phyloP scores from a whole-genome alignment of 805 yeast genomes.

The Schwanniomyces pseudopolymorphus region DNA sequence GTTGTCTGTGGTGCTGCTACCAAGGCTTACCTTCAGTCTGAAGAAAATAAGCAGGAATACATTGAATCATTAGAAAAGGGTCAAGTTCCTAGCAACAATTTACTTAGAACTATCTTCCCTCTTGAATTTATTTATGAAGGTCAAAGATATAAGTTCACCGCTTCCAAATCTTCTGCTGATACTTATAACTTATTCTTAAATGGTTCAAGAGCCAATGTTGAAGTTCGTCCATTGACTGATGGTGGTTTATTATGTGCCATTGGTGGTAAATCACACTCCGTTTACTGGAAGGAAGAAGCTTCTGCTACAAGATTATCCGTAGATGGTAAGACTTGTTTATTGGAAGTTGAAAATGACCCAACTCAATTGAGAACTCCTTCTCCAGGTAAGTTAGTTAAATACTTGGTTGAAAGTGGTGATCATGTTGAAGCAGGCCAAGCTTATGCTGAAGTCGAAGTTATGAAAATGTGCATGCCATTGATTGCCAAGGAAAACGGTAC shows the following conservation, averaged over 20 bases:
- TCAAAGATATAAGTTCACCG: slow-evolving; percentile 88
- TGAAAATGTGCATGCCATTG: slow-evolving; percentile 99
- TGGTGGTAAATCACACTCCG: slow-evolving; percentile 91
- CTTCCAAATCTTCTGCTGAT: slow-evolving; percentile 87
- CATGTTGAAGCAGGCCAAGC: slow-evolving; percentile 90
- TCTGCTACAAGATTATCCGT: slow-evolving; percentile 93
- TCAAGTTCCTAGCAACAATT: slow-evolving; percentile 83
- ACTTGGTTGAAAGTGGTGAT: slow-evolving; percentile 92
- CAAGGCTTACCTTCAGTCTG: slow-evolving; percentile 83
- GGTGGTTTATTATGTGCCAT: slow-evolving; percentile 89
- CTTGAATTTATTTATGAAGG: slow-evolving; percentile 96
- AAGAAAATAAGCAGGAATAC: slow-evolving; percentile 68
- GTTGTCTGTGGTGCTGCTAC: slow-evolving; percentile 97
- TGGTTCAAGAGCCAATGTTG: slow-evolving; percentile 86
- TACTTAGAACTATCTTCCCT: slow-evolving; percentile 84
- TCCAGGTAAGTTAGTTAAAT: slow-evolving; percentile 96
- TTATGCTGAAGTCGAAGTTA: slow-evolving; percentile 97
- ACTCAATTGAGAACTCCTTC: slow-evolving; percentile 98
- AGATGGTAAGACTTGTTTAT: slow-evolving; percentile 89
- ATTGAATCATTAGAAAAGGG: slow-evolving; percentile 84
- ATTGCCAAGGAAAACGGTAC: slow-evolving; percentile 91
- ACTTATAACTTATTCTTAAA: slow-evolving; percentile 86
- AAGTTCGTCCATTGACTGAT: slow-evolving; percentile 85
- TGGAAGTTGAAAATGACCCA: slow-evolving; percentile 96
- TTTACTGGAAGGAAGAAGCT: slow-evolving; percentile 98